Conservation (phyloP, 164 flowering plant genomes). For the Nelumbo lutea region DNA sequence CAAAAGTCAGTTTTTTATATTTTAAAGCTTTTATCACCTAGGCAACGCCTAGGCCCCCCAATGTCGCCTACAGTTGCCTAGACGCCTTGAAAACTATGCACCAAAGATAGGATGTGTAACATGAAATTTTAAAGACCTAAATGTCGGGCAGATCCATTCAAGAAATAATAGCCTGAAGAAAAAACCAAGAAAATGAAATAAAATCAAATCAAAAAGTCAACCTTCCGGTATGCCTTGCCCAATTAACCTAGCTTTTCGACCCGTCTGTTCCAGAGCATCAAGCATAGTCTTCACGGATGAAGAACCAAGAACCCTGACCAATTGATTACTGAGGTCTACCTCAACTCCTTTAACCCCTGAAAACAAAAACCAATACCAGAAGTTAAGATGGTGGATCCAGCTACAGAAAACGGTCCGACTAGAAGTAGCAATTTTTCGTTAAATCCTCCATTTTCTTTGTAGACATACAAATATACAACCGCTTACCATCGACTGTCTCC, state of each 20-base stretch:
- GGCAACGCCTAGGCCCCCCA: no score
- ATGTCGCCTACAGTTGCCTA: no score
- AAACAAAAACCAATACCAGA: conserved; percentile 18
- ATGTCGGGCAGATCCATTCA: not conserved
- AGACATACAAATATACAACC: not conserved
- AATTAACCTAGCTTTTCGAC: conserved; percentile 73
- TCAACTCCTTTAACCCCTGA: conserved; percentile 80
- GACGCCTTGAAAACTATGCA: no score
- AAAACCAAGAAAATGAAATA: not conserved
- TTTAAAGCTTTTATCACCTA: no score
- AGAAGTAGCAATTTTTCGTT: not conserved
- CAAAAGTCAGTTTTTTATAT: no score
- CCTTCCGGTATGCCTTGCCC: conserved; percentile 93
- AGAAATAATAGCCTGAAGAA: not conserved
- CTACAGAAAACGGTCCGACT: conserved; percentile 6
- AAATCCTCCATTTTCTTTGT: not conserved
- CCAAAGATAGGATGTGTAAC: not conserved
- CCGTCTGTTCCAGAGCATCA: conserved; percentile 86
- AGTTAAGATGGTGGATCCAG: not conserved
- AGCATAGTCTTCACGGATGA: conserved; percentile 65
- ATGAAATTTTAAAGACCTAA: not conserved
- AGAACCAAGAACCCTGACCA: conserved; percentile 71
- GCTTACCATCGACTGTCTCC: conserved; percentile 59
- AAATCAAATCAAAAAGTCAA: conserved; percentile 16
- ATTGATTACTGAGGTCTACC: conserved; percentile 77